These are phyloP conservation scores for Apiospora pterosperma DNA, from an alignment of 2,329 filamentous ascomycete species.

Conservation along the genomic window DNA sequence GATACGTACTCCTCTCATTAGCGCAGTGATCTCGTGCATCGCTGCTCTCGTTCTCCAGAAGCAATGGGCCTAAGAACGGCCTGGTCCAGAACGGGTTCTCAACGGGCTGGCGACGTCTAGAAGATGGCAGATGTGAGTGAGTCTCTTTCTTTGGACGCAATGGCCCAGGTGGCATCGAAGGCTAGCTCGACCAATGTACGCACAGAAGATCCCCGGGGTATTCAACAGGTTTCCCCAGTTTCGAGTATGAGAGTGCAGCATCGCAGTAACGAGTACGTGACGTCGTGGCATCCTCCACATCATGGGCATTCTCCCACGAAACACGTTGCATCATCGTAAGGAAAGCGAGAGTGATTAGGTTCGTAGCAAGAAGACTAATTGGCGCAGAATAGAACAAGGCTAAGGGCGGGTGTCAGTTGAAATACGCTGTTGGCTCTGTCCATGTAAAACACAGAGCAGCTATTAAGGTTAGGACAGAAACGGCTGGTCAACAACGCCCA, in stretches of 20 bases:
- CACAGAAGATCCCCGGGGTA: constrained; percentile 37
- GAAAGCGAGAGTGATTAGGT: background rate
- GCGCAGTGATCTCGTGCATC: constrained; percentile 77
- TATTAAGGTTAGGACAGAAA: too few species aligned
- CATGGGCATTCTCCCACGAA: background rate
- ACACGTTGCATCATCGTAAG: background rate
- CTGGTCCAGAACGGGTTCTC: constrained; percentile 42
- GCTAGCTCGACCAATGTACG: background rate
- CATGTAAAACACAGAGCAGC: too few species aligned
- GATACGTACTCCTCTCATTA: constrained; percentile 63
- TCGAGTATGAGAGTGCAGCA: background rate
- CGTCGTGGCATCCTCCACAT: constrained; percentile 5
- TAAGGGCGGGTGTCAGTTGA: too few species aligned
- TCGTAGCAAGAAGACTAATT: too few species aligned
- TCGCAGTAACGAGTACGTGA: background rate
- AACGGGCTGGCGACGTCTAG: too few species aligned
- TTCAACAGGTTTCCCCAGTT: constrained; percentile 40
- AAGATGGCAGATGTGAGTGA: background rate
- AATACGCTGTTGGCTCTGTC: too few species aligned
- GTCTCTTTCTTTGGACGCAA: background rate
- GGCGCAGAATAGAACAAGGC: too few species aligned
- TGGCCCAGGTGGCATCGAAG: background rate
- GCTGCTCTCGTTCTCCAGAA: constrained; percentile 72
- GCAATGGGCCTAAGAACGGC: constrained; percentile 62
- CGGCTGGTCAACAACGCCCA: too few species aligned